These are phyloP conservation scores for Tritrichomonas musculus DNA, from an alignment of 208 protist species.

Conservation along the genomic window DNA sequence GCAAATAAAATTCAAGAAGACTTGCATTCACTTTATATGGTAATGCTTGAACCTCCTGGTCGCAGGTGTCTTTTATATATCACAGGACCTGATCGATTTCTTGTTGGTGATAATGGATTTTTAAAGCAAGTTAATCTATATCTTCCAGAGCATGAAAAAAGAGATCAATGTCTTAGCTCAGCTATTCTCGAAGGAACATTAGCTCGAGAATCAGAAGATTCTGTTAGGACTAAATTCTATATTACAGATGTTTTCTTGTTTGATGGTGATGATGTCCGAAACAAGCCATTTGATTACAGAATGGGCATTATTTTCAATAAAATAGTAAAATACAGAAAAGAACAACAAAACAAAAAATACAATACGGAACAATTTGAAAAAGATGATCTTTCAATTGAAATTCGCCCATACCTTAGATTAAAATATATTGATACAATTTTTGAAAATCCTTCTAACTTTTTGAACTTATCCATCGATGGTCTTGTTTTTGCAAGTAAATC, in stretches of 20 bases:
- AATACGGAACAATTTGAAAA: not conserved
- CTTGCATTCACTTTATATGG: not conserved
- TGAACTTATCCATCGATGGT: not conserved
- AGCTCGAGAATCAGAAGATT: not conserved
- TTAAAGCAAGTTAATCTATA: not conserved
- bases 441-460: not conserved
- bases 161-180: not conserved
- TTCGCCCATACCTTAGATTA: not conserved
- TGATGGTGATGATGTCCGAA: not conserved
- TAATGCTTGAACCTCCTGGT: not conserved
- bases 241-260: not conserved
- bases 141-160: not conserved
- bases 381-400: not conserved
- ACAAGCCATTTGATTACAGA: not conserved
- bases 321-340: not conserved
- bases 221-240: not conserved
- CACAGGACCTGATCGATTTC: not conserved
- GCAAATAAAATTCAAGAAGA: not conserved
- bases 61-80: not conserved
- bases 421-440: not conserved
- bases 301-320: not conserved
- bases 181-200: not conserved
- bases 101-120: not conserved
- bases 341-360: not conserved
- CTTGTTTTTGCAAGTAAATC: not conserved